Conservation (phyloP, 768 basidiomycete species). For the Lentinula edodes region DNA sequence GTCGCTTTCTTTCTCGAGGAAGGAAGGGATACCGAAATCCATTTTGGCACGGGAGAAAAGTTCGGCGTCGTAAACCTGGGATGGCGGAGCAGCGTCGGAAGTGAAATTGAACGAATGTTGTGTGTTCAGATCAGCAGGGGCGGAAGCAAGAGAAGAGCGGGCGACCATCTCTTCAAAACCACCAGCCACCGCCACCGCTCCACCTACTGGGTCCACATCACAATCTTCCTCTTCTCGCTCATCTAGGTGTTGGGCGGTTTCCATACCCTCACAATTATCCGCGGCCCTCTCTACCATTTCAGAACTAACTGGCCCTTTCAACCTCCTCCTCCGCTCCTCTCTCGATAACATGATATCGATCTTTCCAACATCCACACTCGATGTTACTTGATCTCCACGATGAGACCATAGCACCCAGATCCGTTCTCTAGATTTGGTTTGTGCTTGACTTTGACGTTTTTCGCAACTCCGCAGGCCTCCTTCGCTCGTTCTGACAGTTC, state of each 20-base stretch:
- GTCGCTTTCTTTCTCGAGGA: background rate
- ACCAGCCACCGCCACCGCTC: background rate
- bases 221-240: background rate
- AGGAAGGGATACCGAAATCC: background rate
- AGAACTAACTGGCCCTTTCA: slow-evolving; percentile 13
- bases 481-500: background rate
- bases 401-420: too few relatives aligned
- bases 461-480: background rate
- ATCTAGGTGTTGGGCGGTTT: too few relatives aligned
- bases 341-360: slow-evolving; percentile 36
- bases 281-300: slow-evolving; percentile 8
- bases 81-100: background rate
- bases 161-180: background rate
- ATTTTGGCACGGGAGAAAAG: background rate
- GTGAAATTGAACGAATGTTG: background rate
- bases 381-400: too few relatives aligned
- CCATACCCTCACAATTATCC: background rate
- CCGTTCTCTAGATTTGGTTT: too few relatives aligned
- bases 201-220: background rate
- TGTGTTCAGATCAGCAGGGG: background rate
- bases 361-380: slow-evolving; percentile 5
- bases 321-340: slow-evolving; percentile 28
- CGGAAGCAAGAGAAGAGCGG: too few relatives aligned
- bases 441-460: background rate
- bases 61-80: background rate